A percentile compares a stretch with the other conserved stretches of the same genome.
Evolutionary conservation across 768 basidiomycete species (phyloP).

Genomic region (Collybia mongolica): DNA sequence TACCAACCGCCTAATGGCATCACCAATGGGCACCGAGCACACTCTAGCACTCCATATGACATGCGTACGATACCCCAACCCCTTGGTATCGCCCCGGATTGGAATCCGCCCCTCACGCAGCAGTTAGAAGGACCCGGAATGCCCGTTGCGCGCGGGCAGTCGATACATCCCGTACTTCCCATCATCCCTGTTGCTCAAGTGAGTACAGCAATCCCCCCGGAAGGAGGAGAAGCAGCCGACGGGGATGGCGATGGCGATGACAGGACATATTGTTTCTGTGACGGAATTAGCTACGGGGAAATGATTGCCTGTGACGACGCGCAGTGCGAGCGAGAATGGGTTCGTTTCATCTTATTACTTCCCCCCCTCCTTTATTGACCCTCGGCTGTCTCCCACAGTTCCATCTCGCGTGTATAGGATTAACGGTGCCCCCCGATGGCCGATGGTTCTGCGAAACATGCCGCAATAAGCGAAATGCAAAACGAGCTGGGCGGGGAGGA

Average conservation of each 20-base stretch:
- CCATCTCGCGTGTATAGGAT: conserved; percentile 74
- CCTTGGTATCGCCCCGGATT: conserved; percentile 40
- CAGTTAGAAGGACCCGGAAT: conserved; percentile 78
- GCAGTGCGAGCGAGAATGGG: conserved; percentile 87
- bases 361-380: conserved; percentile 3
- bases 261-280: conserved; percentile 82
- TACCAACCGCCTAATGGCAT: conserved; percentile 29
- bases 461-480: conserved; percentile 50
- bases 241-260: conserved; percentile 60
- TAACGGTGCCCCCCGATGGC: conserved; percentile 64
- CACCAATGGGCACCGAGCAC: conserved; percentile 28
- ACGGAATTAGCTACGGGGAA: conserved; percentile 83
- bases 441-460: conserved; percentile 78
- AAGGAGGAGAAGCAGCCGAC: conserved; percentile 40
- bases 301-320: conserved; percentile 93
- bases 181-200: conserved; percentile 26
- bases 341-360: conserved; percentile 39
- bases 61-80: conserved; percentile 30
- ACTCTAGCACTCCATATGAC: conserved; percentile 40
- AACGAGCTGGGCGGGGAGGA: conserved; percentile 51
- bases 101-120: conserved; percentile 49
- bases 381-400: conserved; percentile 47
- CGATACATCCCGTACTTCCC: conserved; percentile 28
- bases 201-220: conserved; percentile 31
- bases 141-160: conserved; percentile 56